Percentiles rank a stretch among this genome's conserved stretches.
Conservation (phyloP, 352 stramenopile genomes). For the Globisporangium echinulatum region DNA sequence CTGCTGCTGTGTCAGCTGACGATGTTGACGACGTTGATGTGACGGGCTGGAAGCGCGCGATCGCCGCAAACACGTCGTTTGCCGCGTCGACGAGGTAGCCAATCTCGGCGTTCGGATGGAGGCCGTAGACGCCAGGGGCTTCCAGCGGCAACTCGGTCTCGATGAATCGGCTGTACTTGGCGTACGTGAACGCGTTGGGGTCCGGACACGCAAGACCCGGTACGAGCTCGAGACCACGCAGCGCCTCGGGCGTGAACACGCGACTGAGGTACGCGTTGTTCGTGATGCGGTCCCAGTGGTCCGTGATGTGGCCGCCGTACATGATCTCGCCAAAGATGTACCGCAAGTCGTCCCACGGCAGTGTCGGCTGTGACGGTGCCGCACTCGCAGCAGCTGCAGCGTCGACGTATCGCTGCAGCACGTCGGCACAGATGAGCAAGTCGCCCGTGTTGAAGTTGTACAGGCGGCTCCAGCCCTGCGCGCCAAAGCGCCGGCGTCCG, state of each 20-base stretch:
- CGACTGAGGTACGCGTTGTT: slow-evolving; percentile 68
- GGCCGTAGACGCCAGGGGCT: slow-evolving; percentile 57
- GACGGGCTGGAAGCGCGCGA: slow-evolving; percentile 81
- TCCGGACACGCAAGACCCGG: slow-evolving; percentile 79
- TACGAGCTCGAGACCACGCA: slow-evolving; percentile 48
- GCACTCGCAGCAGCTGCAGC: slow-evolving; percentile 4
- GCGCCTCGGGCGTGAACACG: slow-evolving; percentile 58
- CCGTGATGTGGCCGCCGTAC: slow-evolving; percentile 85
- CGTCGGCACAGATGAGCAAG: slow-evolving; percentile 88
- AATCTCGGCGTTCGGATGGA: slow-evolving; percentile 80
- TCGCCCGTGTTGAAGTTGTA: slow-evolving; percentile 95
- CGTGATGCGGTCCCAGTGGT: slow-evolving; percentile 81
- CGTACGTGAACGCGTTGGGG: slow-evolving; percentile 70
- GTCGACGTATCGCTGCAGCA: slow-evolving; percentile 68
- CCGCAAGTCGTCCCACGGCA: slow-evolving; percentile 78
- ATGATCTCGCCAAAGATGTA: slow-evolving; percentile 94
- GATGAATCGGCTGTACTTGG: slow-evolving; percentile 91
- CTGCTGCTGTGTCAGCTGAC: neutral
- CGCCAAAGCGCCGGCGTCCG: slow-evolving; percentile 85
- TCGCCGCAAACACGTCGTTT: slow-evolving; percentile 81
- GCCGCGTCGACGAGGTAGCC: slow-evolving; percentile 70
- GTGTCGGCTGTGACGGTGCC: neutral
- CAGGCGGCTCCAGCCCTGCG: slow-evolving; percentile 88
- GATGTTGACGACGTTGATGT: slow-evolving; percentile 22
- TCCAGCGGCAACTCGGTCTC: slow-evolving; percentile 59